Evolutionary conservation across 495 filamentous ascomycete genomes (phyloP).

Genomic region (Penicillium macrosclerotiorum): DNA sequence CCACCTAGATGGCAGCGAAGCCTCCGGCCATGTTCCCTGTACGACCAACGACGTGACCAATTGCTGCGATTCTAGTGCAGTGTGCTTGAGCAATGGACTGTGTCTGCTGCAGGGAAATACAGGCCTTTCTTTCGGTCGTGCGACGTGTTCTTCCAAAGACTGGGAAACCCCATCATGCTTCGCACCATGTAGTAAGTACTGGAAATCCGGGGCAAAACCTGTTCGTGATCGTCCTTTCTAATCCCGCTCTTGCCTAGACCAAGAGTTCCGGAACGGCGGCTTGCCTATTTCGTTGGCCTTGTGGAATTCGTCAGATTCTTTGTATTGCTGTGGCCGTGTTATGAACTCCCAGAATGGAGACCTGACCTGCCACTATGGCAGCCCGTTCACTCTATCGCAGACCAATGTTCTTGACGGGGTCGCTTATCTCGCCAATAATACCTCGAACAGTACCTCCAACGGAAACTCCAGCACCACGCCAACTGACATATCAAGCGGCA

Average conservation of each 20-base stretch:
- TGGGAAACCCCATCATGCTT: background rate
- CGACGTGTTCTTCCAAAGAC: background rate
- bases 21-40: background rate
- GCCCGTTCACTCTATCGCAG: background rate
- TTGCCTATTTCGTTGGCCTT: background rate
- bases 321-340: background rate
- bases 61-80: background rate
- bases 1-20: background rate
- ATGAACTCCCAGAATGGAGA: background rate
- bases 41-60: background rate
- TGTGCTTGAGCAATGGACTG: background rate
- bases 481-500: too few relatives aligned
- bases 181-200: constrained; percentile 1
- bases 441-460: background rate
- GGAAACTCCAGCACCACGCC: background rate
- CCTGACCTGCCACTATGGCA: background rate
- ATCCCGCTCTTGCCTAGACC: too few relatives aligned
- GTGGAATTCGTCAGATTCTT: background rate
- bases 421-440: background rate
- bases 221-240: too few relatives aligned
- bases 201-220: too few relatives aligned
- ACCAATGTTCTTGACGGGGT: background rate
- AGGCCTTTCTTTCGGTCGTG: background rate
- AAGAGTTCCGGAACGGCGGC: background rate
- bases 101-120: background rate